A percentile compares a stretch with the other conserved stretches of the same genome.
phyloP scores from a whole-genome alignment of 768 basidiomycete genomes.

The Epithele typhae region DNA sequence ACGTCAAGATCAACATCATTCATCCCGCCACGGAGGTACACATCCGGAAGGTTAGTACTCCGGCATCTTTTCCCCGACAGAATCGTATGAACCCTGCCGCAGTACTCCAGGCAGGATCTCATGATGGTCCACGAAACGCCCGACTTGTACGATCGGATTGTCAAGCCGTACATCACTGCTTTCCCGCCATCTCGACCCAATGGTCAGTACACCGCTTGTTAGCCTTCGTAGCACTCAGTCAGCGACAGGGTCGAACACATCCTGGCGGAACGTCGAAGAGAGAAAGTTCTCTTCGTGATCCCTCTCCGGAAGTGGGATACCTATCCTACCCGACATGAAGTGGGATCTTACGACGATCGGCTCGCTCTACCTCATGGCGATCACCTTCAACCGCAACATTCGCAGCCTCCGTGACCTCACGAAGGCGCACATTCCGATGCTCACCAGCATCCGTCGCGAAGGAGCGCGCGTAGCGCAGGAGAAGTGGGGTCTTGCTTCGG shows the following conservation, averaged over 20 bases:
- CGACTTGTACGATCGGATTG: constrained; percentile 62
- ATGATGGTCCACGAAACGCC: constrained; percentile 83
- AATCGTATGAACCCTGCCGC: background rate
- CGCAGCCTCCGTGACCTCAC: constrained; percentile 75
- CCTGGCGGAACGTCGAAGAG: constrained; percentile 69
- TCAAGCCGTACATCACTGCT: constrained; percentile 72
- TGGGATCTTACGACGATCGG: constrained; percentile 82
- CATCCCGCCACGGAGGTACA: constrained; percentile 89
- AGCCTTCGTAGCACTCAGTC: background rate
- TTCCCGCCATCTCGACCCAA: constrained; percentile 74
- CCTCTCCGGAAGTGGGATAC: constrained; percentile 50
- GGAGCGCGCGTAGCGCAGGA: constrained; percentile 48
- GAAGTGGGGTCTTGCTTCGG: constrained; percentile 61
- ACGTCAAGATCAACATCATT: constrained; percentile 81
- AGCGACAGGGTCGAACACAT: constrained; percentile 78
- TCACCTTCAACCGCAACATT: constrained; percentile 59
- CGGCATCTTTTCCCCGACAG: background rate
- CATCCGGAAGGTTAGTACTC: constrained; percentile 64
- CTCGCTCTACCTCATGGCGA: constrained; percentile 81
- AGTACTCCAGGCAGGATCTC: constrained; percentile 76
- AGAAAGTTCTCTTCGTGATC: constrained; percentile 64
- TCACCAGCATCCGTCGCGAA: constrained; percentile 59
- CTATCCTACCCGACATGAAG: constrained; percentile 95
- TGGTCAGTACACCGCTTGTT: constrained; percentile 47
- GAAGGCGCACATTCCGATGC: constrained; percentile 56